Percentiles rank a stretch among this genome's conserved stretches.
Evolutionary conservation across 768 basidiomycete genomes (phyloP).

Genomic region (Trametes villosa): DNA sequence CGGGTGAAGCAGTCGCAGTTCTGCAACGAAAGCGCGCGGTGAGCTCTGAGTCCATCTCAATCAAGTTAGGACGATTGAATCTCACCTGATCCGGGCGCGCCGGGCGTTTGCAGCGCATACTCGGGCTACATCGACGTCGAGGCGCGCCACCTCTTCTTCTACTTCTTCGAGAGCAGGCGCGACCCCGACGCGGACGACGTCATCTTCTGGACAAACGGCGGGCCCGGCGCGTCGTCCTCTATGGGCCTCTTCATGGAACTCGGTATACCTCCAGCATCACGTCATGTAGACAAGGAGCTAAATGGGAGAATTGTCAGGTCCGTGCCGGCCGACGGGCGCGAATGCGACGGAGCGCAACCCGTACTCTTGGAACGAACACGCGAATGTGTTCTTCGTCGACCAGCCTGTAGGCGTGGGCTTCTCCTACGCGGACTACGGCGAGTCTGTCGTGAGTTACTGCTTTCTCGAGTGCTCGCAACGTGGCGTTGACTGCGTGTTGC

Average conservation of each 20-base stretch:
- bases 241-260: constrained; percentile 52
- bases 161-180: constrained; percentile 52
- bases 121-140: constrained; percentile 76
- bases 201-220: constrained; percentile 43
- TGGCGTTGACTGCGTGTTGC: too few relatives aligned
- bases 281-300: too few relatives aligned
- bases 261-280: constrained; percentile 55
- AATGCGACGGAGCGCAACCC: constrained; percentile 58
- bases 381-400: constrained; percentile 57
- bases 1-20: constrained; percentile 62
- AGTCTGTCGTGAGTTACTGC: constrained; percentile 61
- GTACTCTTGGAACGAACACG: constrained; percentile 72
- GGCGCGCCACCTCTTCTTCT: constrained; percentile 52
- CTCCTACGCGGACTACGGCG: constrained; percentile 59
- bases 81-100: too few relatives aligned
- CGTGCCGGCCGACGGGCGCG: constrained; percentile 61
- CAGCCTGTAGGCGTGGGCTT: constrained; percentile 44
- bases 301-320: too few relatives aligned
- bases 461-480: too few relatives aligned
- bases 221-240: constrained; percentile 31
- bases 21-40: constrained; percentile 64
- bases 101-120: too few relatives aligned
- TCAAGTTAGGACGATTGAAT: too few relatives aligned
- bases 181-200: constrained; percentile 38
- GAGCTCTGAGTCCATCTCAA: too few relatives aligned